These are phyloP conservation scores for Fremontodendron californicum DNA, from an alignment of 345 rosid genomes.

Conservation along the genomic window DNA sequence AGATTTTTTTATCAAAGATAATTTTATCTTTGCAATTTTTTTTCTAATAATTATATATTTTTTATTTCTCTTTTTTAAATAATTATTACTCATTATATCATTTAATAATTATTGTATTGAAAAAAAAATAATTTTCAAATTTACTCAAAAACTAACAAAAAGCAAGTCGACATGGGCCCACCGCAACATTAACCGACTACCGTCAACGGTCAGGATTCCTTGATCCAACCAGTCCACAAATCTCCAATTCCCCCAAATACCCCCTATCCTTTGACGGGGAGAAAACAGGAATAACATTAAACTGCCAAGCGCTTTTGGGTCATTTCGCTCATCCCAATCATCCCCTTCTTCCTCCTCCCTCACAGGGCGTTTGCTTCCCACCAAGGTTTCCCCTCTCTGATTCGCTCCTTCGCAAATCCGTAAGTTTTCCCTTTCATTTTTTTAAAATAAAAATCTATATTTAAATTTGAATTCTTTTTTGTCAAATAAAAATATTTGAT, in stretches of 20 bases:
- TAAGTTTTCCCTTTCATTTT: not conserved
- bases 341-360: slow-evolving; percentile 6
- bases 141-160: too few relatives aligned
- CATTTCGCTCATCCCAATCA: not conserved
- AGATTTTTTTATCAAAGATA: too few relatives aligned
- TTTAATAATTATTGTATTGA: too few relatives aligned
- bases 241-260: not conserved
- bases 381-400: slow-evolving; percentile 13
- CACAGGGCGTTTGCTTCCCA: too few relatives aligned
- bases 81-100: too few relatives aligned
- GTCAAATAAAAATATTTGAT: not conserved
- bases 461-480: not conserved
- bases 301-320: not conserved
- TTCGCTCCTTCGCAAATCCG: not conserved
- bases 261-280: not conserved
- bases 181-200: not conserved
- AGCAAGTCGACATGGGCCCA: not conserved
- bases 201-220: not conserved
- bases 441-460: not conserved
- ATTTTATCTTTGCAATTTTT: too few relatives aligned
- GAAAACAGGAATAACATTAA: not conserved
- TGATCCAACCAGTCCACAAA: not conserved
- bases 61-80: too few relatives aligned
- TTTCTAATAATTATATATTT: too few relatives aligned
- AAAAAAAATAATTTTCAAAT: too few relatives aligned